phyloP scores from a whole-genome alignment of 352 stramenopile genomes.

The Globisporangium carolinianum region DNA sequence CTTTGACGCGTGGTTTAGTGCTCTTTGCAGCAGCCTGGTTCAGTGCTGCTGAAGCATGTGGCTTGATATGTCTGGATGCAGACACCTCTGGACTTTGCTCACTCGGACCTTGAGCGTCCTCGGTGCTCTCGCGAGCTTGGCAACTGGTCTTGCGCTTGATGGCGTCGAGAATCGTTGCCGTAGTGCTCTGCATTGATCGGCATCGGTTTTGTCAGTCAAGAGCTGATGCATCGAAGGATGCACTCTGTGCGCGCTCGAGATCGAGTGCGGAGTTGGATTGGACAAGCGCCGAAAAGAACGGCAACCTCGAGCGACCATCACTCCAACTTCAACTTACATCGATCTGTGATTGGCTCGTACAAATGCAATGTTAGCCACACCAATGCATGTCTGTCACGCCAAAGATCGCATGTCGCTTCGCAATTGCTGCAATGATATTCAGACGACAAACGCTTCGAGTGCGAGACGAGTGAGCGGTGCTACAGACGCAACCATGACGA shows the following conservation, averaged over 20 bases:
- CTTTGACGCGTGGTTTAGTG: background rate
- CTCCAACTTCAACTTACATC: slow-evolving; percentile 5
- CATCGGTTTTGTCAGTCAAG: no score
- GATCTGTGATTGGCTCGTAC: slow-evolving; percentile 6
- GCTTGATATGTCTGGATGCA: background rate
- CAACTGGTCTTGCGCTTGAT: background rate
- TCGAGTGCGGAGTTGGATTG: background rate
- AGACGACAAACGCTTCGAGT: no score
- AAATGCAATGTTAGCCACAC: background rate
- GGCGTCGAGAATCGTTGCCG: background rate
- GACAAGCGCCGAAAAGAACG: slow-evolving; percentile 3
- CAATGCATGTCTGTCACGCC: background rate
- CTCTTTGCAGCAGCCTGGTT: background rate
- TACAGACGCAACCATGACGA: background rate
- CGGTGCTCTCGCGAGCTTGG: background rate
- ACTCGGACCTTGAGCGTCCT: background rate
- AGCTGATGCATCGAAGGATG: no score
- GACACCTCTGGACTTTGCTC: background rate
- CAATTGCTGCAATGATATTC: no score
- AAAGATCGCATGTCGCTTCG: background rate
- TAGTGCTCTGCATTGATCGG: background rate
- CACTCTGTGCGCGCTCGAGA: no score
- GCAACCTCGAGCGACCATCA: slow-evolving; percentile 1
- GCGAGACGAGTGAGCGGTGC: no score
- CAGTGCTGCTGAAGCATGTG: background rate